Percentiles rank a stretch among this genome's conserved stretches.
Evolutionary conservation across 1,284 basidiomycete genomes (phyloP).

Genomic region (Rhodofomes roseus): DNA sequence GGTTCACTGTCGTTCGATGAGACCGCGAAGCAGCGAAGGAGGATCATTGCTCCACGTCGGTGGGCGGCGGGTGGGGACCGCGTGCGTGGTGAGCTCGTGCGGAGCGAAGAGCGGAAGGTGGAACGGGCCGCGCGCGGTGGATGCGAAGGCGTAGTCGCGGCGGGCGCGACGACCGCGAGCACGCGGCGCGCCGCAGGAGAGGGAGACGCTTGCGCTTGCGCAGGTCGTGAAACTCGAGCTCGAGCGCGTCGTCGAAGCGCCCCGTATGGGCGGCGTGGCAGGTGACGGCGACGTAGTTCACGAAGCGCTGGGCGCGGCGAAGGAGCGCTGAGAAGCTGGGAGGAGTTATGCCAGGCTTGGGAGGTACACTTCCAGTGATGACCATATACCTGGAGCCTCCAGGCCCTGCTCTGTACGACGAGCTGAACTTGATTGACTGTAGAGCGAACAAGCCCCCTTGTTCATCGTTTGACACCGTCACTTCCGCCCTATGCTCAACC

Average conservation of each 20-base stretch:
- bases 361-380: too few relatives aligned
- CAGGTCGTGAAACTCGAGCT: slow-evolving; percentile 30
- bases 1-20: too few relatives aligned
- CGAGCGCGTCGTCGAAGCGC: slow-evolving; percentile 37
- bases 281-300: slow-evolving; percentile 32
- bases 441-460: background rate
- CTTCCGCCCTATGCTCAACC: slow-evolving; percentile 25
- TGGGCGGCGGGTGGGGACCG: slow-evolving; percentile 7
- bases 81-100: background rate
- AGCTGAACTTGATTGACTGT: slow-evolving; percentile 4
- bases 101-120: slow-evolving; percentile 12
- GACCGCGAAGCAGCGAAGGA: too few relatives aligned
- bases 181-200: slow-evolving; percentile 22
- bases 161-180: slow-evolving; percentile 23
- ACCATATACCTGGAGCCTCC: slow-evolving; percentile 4
- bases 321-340: slow-evolving; percentile 31
- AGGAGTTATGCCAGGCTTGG: background rate
- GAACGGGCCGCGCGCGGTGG: slow-evolving; percentile 26
- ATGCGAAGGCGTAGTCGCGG: slow-evolving; percentile 22
- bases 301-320: slow-evolving; percentile 7
- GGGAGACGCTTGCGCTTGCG: slow-evolving; percentile 12
- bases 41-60: slow-evolving; percentile 9
- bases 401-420: slow-evolving; percentile 3
- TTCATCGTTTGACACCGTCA: slow-evolving; percentile 24
- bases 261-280: slow-evolving; percentile 38